phyloP scores from a whole-genome alignment of 2,329 filamentous ascomycete genomes.

The Domatiomyces catenatus region DNA sequence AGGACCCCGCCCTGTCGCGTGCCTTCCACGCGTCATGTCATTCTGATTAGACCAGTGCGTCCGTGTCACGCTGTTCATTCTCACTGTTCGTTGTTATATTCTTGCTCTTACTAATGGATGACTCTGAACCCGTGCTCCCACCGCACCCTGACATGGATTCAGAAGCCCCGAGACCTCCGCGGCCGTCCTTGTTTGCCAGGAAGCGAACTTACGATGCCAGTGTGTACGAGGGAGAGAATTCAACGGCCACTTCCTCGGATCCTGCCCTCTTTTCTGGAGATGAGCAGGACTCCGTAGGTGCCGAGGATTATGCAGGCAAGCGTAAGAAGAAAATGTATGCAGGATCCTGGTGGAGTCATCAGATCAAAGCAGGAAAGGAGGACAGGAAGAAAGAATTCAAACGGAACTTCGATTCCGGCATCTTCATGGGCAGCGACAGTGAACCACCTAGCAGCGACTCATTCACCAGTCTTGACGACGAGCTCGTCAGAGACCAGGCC shows the following conservation, averaged over 20 bases:
- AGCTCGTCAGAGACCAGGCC: constrained; percentile 17
- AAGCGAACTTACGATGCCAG: background rate
- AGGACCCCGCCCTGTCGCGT: too few relatives aligned
- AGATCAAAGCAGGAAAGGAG: constrained; percentile 13
- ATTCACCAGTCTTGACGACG: constrained; percentile 24
- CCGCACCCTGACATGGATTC: background rate
- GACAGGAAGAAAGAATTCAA: constrained; percentile 29
- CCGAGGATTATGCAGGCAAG: constrained; percentile 26
- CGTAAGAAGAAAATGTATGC: constrained; percentile 15
- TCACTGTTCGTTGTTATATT: background rate
- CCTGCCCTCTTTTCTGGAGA: constrained; percentile 34
- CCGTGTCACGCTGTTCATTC: background rate
- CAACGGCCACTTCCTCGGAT: constrained; percentile 18
- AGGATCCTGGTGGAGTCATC: constrained; percentile 16
- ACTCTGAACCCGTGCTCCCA: background rate
- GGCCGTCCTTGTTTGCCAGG: background rate
- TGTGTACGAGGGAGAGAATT: background rate
- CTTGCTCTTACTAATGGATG: background rate
- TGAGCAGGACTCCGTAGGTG: constrained; percentile 27
- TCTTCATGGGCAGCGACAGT: constrained; percentile 35
- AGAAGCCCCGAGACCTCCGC: background rate
- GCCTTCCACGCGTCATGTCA: too few relatives aligned
- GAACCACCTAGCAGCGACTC: constrained; percentile 23
- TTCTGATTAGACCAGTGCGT: too few relatives aligned
- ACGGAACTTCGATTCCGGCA: constrained; percentile 31